Evolutionary conservation across 148 eudicot species (phyloP).

Genomic region (Nepenthes gracilis): DNA sequence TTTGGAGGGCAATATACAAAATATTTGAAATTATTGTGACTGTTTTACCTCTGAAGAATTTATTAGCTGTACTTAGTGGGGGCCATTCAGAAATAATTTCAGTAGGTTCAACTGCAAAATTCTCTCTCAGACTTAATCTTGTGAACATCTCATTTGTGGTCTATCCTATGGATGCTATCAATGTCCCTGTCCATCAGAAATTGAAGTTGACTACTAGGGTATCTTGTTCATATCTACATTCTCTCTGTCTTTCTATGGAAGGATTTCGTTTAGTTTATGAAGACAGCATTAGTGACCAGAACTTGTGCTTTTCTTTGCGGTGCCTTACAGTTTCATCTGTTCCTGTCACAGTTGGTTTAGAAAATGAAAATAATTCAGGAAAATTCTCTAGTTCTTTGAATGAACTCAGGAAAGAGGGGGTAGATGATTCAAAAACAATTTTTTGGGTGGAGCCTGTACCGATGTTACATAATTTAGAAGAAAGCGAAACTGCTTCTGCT

Average conservation of each 20-base stretch:
- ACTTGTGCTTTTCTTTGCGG: constrained; percentile 42
- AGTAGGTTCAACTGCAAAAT: constrained; percentile 26
- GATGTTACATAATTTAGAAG: constrained; percentile 16
- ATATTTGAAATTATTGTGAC: constrained; percentile 13
- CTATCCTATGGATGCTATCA: constrained; percentile 24
- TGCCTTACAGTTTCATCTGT: constrained; percentile 35
- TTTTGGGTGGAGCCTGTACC: constrained; percentile 56
- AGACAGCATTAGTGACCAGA: constrained; percentile 38
- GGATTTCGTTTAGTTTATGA: constrained; percentile 24
- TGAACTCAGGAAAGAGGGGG: constrained; percentile 20
- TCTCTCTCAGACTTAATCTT: constrained; percentile 33
- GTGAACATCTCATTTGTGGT: constrained; percentile 38
- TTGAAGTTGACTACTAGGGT: constrained; percentile 16
- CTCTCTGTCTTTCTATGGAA: constrained; percentile 30
- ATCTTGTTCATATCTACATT: constrained; percentile 20
- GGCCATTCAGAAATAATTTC: constrained; percentile 6
- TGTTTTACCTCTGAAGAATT: constrained; percentile 17
- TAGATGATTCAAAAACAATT: constrained; percentile 19
- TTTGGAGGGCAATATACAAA: constrained; percentile 30
- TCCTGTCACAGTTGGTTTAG: constrained; percentile 15
- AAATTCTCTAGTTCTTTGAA: constrained; percentile 6
- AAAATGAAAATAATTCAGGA: constrained; percentile 9
- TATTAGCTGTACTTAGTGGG: constrained; percentile 8
- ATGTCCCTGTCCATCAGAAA: constrained; percentile 20
- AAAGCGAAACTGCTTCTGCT: constrained; percentile 7